Evolutionary conservation across 129 eudicot genomes (phyloP).

Genomic region (Helianthus annuus): DNA sequence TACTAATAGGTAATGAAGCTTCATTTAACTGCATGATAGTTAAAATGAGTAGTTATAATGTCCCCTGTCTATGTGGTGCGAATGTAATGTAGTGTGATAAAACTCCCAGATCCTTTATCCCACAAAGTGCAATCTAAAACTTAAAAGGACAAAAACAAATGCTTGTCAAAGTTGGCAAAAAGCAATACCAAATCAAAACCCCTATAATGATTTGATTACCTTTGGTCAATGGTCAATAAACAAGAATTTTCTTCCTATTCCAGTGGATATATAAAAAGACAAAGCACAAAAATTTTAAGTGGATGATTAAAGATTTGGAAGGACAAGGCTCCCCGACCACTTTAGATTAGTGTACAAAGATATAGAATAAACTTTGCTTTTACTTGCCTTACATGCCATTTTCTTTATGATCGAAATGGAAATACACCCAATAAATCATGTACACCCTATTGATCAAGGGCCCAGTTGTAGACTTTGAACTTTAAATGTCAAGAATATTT

Average conservation of each 20-base stretch:
- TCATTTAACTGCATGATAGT: too few relatives aligned
- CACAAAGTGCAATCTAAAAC: neutral
- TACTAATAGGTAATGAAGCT: too few relatives aligned
- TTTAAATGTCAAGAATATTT: too few relatives aligned
- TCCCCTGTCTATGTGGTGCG: too few relatives aligned
- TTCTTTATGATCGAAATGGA: slow-evolving; percentile 20
- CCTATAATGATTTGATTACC: neutral
- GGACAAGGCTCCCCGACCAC: slow-evolving; percentile 13
- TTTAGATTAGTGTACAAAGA: slow-evolving; percentile 7
- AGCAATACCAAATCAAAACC: neutral
- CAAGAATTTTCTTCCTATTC: slow-evolving; percentile 19
- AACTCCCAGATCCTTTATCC: too few relatives aligned
- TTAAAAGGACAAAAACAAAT: slow-evolving; percentile 1
- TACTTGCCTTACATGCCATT: slow-evolving; percentile 8
- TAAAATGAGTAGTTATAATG: too few relatives aligned
- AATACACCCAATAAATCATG: neutral
- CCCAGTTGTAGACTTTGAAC: neutral
- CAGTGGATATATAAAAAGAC: neutral
- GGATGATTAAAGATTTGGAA: slow-evolving; percentile 29
- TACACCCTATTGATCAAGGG: neutral
- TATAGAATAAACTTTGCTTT: neutral
- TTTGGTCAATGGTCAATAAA: slow-evolving; percentile 19
- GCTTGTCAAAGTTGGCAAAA: neutral
- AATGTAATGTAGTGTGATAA: too few relatives aligned
- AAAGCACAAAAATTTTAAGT: slow-evolving; percentile 12